phyloP scores from a whole-genome alignment of 1,284 basidiomycete genomes.

The Thecaphora frezii region DNA sequence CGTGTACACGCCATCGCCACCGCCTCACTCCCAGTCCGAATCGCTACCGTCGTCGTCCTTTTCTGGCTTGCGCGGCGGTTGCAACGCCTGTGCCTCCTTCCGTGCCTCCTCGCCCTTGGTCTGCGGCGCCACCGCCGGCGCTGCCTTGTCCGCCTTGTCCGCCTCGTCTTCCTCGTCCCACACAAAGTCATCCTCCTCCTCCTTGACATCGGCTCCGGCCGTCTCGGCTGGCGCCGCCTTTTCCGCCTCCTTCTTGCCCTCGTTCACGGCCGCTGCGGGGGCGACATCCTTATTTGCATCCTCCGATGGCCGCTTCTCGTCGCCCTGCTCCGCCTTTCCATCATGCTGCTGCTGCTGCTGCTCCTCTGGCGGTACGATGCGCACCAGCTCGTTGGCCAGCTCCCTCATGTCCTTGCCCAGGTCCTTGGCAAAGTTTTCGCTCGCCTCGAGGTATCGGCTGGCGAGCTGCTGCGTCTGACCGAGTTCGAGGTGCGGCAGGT shows the following conservation, averaged over 20 bases:
- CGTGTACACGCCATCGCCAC: no score
- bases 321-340: not conserved
- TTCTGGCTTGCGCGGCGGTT: not conserved
- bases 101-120: not conserved
- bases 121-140: not conserved
- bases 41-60: constrained; percentile 30
- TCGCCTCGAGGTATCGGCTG: constrained; percentile 34
- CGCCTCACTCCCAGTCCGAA: constrained; percentile 44
- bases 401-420: constrained; percentile 45
- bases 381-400: constrained; percentile 42
- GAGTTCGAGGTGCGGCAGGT: constrained; percentile 43
- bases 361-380: constrained; percentile 42
- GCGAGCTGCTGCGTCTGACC: constrained; percentile 44
- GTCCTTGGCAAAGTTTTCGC: constrained; percentile 40
- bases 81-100: not conserved
- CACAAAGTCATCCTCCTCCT: constrained; percentile 40
- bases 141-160: constrained; percentile 4
- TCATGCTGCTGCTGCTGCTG: no score
- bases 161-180: constrained; percentile 46
- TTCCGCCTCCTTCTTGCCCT: constrained; percentile 1
- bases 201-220: constrained; percentile 4
- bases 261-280: not conserved
- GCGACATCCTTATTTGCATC: not conserved
- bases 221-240: not conserved
- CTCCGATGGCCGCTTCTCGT: not conserved